These are phyloP conservation scores for Amesomyces nigricolor DNA, from an alignment of 2,329 filamentous ascomycete genomes.

Conservation along the genomic window DNA sequence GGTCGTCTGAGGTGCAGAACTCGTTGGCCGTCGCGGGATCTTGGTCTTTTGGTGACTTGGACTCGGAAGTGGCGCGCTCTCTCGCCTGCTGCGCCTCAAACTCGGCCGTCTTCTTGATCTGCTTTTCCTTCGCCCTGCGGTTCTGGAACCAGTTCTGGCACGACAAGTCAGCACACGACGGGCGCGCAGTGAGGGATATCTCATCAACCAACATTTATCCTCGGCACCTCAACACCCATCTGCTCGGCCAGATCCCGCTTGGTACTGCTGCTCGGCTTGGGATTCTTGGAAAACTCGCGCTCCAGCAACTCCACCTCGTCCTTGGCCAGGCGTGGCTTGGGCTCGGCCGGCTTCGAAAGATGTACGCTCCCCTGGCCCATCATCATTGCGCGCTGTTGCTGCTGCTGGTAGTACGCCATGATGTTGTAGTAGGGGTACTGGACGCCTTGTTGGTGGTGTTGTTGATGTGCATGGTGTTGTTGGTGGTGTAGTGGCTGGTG, in stretches of 20 bases:
- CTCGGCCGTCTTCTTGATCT: constrained; percentile 52
- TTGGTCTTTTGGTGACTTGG: constrained; percentile 30
- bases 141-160: constrained; percentile 66
- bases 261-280: constrained; percentile 56
- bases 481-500: constrained; percentile 19
- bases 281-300: constrained; percentile 57
- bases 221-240: constrained; percentile 57
- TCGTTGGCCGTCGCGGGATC: constrained; percentile 29
- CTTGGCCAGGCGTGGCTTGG: constrained; percentile 51
- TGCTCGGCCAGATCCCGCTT: constrained; percentile 57
- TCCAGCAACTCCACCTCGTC: constrained; percentile 56
- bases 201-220: constrained; percentile 51
- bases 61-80: constrained; percentile 35
- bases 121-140: constrained; percentile 58
- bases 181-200: background rate
- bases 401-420: constrained; percentile 27
- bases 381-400: constrained; percentile 22
- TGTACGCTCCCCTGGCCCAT: constrained; percentile 25
- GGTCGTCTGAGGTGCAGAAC: constrained; percentile 31
- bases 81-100: constrained; percentile 41
- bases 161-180: constrained; percentile 16
- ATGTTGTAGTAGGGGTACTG: constrained; percentile 25
- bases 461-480: constrained; percentile 27
- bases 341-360: constrained; percentile 33
- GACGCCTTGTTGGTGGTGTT: constrained; percentile 23